phyloP scores from a whole-genome alignment of 169 alveolate genomes.

The Eimeria zaria region DNA sequence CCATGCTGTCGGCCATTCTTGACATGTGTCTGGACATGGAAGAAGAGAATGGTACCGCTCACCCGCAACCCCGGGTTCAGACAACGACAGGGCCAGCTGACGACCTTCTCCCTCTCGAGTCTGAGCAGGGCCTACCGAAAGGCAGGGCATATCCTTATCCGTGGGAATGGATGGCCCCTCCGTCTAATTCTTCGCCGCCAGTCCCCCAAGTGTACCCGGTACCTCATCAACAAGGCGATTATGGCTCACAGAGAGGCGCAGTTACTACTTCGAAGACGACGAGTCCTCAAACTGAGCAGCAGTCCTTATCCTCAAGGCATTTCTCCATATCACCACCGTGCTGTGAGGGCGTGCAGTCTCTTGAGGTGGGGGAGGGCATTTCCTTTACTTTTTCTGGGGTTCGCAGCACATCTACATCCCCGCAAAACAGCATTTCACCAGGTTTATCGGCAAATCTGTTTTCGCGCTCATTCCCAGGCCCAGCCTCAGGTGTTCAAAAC shows the following conservation, averaged over 20 bases:
- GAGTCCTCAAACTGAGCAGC: not conserved
- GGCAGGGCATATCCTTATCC: not conserved
- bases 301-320: not conserved
- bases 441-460: not conserved
- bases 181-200: not conserved
- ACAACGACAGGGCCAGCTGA: not conserved
- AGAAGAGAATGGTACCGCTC: not conserved
- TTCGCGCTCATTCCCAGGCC: not conserved
- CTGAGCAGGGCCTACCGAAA: not conserved
- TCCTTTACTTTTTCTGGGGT: not conserved
- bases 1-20: not conserved
- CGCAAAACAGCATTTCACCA: not conserved
- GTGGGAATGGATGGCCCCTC: not conserved
- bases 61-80: not conserved
- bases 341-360: not conserved
- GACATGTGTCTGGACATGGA: conserved; percentile 22
- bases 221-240: not conserved
- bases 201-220: not conserved
- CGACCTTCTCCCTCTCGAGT: not conserved
- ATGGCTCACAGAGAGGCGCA: not conserved
- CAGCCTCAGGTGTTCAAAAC: not conserved
- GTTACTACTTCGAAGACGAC: not conserved
- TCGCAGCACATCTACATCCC: not conserved
- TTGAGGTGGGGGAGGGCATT: not conserved
- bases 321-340: not conserved